Base-by-base conservation (phyloP, 2,329 filamentous ascomycete genomes). In the Akanthomyces lecanii region DNA sequence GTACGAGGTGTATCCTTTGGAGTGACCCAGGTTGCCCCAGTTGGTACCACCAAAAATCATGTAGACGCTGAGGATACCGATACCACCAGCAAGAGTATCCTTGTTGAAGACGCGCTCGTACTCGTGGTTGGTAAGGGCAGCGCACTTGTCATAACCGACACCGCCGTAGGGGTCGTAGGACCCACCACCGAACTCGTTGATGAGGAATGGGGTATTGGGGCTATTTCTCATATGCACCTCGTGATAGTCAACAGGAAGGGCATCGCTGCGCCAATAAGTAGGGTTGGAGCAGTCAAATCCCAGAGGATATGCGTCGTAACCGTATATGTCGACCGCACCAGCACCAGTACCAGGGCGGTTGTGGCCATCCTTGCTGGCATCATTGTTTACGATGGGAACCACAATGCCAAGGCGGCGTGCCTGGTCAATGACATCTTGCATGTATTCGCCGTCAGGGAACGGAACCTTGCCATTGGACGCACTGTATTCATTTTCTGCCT, bases 31-130 rank as follows among this genome's bases (percentile, higher is more conserved):
- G 67, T 90, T 91, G 1, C 89, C 89, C 89, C 89, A 92, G 71
- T 92, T 92, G 0, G 89, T 91, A 14, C 89, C 89, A 12, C 89
- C 89, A 66, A 82, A 89, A 67, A 85, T 83, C 89, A 91, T 91
- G 74, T 91, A 91, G 18, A 90, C 69, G 68, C 87, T 91, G 65
- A 90, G 75, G 21, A 92, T 82, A 0, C 82, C 85, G 12, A 85
- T 80, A 1, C 84, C 86, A 56, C 85, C 82, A 62, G 83, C 82
- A 65, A 86, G 86, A 56, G 85, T 78, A 66, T 90, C 89, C 79
- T 92, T 92, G 75, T 90, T 90, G 69, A 91, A 89, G 0, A 92
- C 86, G 33, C 89, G 78, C 68, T 89, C 84, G 65, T 90, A 90
- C 67, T 91, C 87, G 33, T 85, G 77, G 65, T 88, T 87, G 14